Evolutionary conservation across 2,329 filamentous ascomycete genomes (phyloP).

Genomic region (Mollisiaceae sp.): DNA sequence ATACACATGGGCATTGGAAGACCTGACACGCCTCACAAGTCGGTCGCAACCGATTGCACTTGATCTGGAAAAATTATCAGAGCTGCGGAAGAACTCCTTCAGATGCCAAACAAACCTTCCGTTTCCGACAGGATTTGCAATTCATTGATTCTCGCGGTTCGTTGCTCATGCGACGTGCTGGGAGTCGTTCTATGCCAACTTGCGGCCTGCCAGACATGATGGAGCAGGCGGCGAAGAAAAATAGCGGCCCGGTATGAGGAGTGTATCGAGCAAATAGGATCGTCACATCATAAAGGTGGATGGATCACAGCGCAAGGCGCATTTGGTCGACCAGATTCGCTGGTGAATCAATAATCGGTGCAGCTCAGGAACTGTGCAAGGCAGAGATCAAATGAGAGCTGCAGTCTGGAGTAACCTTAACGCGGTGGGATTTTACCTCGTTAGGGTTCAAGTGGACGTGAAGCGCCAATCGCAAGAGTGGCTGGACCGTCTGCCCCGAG

Average conservation of each 20-base stretch:
- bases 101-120: constrained; percentile 69
- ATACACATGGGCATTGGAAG: constrained; percentile 86
- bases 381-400: constrained; percentile 11
- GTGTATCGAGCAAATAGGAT: constrained; percentile 29
- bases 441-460: constrained; percentile 11
- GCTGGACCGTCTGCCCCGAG: constrained; percentile 12
- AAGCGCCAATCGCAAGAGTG: constrained; percentile 13
- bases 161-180: constrained; percentile 43
- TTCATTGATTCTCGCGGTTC: constrained; percentile 90
- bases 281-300: constrained; percentile 39
- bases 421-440: constrained; percentile 5
- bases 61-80: constrained; percentile 66
- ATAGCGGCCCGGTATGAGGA: constrained; percentile 11
- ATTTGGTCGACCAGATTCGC: constrained; percentile 7
- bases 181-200: constrained; percentile 44
- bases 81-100: constrained; percentile 30
- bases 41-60: constrained; percentile 84
- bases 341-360: not conserved
- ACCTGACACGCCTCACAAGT: constrained; percentile 89
- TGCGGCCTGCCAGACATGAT: constrained; percentile 42
- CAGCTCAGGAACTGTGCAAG: not conserved
- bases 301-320: constrained; percentile 25
- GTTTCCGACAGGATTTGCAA: constrained; percentile 91
- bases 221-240: constrained; percentile 19
- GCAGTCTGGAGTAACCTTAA: not conserved